Base-by-base conservation (phyloP, 2,329 filamentous ascomycete genomes). In the Metarhizium brunneum region DNA sequence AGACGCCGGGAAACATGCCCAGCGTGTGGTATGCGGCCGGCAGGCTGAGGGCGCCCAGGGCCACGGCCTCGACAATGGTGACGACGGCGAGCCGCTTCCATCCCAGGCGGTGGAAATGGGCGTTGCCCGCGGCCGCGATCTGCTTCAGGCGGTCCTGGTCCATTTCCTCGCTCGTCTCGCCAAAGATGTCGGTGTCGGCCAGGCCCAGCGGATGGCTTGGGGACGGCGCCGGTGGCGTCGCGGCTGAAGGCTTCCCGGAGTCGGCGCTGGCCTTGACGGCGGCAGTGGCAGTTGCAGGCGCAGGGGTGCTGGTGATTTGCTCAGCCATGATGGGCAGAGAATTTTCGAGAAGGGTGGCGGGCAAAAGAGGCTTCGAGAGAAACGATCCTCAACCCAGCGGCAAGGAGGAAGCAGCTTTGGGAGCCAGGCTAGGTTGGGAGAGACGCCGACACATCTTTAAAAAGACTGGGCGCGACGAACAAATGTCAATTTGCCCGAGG, bases 1-100 rank as follows among this genome's bases (percentile, higher is more conserved):
- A 68, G 40, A 72, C 67, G 40, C 71, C 71, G 7, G 68, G 63
- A 13, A 73, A 61, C 63, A 73, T 60, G 32, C 65, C 67, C 32
- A 74, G 63, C 42, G 66, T 69, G 51, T 69, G 58, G 54, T 76
- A 79, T 16, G 75, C 73, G 5, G 65, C 58, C 4, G 76, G 76
- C 52, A 79, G 69, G 53, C 74, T 74, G 56, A 79, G 69, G 56
- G 70, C 73, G 54, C 76, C 76, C 18, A 79, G 71, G 7, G 76
- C 76, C 59, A 79, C 76, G 54, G 76, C 76, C 63, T 78, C 75
- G 60, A 79, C 76, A 55, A 79, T 76, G 50, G 77, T 71, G 38
- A 79, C 71, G 20, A 78, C 64, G 7, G 74, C 76, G 30, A 79
- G 70, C 7, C 76, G 74, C 64, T 78, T 78, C 76, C 76, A 79